Evolutionary conservation across 352 stramenopile species (phyloP).

Genomic region (Phytophthora uliginosa): DNA sequence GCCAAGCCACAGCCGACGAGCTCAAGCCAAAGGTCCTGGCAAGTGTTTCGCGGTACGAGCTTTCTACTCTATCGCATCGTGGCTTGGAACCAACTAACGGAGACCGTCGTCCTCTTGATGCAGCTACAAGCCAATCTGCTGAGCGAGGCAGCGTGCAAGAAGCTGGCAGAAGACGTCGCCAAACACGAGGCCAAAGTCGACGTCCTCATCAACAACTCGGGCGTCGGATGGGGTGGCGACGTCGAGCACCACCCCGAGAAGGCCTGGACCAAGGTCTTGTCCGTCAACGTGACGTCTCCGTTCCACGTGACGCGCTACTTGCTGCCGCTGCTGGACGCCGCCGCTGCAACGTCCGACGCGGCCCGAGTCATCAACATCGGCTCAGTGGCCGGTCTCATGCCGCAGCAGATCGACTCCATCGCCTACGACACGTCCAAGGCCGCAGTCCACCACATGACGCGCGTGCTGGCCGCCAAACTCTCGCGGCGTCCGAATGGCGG

Average conservation of each 20-base stretch:
- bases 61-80: background rate
- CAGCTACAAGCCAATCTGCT: slow-evolving; percentile 48
- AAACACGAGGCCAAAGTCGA: slow-evolving; percentile 82
- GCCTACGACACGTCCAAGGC: slow-evolving; percentile 97
- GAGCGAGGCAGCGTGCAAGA: slow-evolving; percentile 46
- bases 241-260: slow-evolving; percentile 43
- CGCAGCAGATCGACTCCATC: slow-evolving; percentile 89
- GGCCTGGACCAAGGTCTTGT: slow-evolving; percentile 94
- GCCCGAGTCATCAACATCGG: slow-evolving; percentile 85
- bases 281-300: slow-evolving; percentile 96
- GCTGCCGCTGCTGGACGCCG: slow-evolving; percentile 90
- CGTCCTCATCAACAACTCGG: slow-evolving; percentile 97
- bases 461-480: slow-evolving; percentile 94
- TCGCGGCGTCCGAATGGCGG: slow-evolving; percentile 78
- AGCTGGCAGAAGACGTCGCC: slow-evolving; percentile 79
- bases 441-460: slow-evolving; percentile 95
- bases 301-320: slow-evolving; percentile 95
- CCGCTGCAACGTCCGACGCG: slow-evolving; percentile 54
- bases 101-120: background rate
- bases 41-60: slow-evolving; percentile 62
- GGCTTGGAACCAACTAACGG: background rate
- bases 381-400: slow-evolving; percentile 82
- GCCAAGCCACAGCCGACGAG: slow-evolving; percentile 76
- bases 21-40: slow-evolving; percentile 71
- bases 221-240: slow-evolving; percentile 55